Evolutionary conservation across 2,329 filamentous ascomycete species (phyloP), one percentile per base, ranked within the genome.

Genomic region (Fusarium incarnatum): DNA sequence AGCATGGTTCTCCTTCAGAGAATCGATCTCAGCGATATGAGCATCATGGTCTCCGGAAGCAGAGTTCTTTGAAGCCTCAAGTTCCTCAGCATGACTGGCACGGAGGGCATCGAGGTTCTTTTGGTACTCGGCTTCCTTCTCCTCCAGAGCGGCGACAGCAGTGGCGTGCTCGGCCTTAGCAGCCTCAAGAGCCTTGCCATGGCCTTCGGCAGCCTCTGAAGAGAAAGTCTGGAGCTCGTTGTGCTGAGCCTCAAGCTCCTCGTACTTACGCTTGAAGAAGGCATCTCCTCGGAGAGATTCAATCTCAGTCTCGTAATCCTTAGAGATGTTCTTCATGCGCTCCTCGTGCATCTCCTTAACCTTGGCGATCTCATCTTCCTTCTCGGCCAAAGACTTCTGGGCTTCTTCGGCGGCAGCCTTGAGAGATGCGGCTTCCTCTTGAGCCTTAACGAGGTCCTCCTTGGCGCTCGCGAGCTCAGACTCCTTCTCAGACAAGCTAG

Each of bases 301-400:
- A 56, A 91, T 90, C 76, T 91, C 88, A n/a, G 85, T 83, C 75
- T 90, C 86, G 69, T 89, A 89, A 70, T 90, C 88, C 67, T 86
- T 81, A 2, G 87, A 88, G 57, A 91, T 78, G 64, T 84, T 84
- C 76, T 86, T 83, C 70, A 91, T 82, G 74, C 88, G 86, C 70
- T 86, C 83, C 64, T 87, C 83, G 73, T 91, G 87, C 76, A 85
- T 85, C 44, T 82, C 80, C 77, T 88, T 85, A 64, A 89, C 78
- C 74, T 84, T 84, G 16, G 83, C 79, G 25, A 87, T 83, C 25
- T 83, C 81, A 25, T 80, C 81, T 11, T 86, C 86, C 75, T 87
- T 87, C 63, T 77, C 79, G 32, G 80, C 77, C 48, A 80, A 78
- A 53, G 87, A 83, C 30, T 81, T 80, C 66, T 85, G 81, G 22